Evolutionary conservation across 148 eudicot species (phyloP), one percentile per base, ranked within the genome.

Genomic region (Chenopodium album): DNA sequence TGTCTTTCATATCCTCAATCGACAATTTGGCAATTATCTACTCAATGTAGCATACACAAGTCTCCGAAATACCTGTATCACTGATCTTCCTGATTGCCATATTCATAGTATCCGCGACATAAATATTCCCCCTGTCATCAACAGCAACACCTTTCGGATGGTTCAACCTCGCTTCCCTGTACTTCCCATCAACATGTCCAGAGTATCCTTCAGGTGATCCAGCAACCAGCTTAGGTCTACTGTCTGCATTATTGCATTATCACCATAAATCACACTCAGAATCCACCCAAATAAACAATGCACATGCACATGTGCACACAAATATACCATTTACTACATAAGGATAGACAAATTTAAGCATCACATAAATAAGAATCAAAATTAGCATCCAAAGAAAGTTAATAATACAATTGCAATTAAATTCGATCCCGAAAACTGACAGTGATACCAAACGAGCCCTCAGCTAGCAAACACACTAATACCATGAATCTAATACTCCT

Each of bases 191-290:
- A 71, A 94, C 89, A 89, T 96, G 97, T 56, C 99, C 99, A 41
- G 91, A 86, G 84, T 94, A 89, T 72, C 99, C 99, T 76, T 96
- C 99, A 6, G 94, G 90, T 73, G 99, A 96, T 84, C 99, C 99
- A 82, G 99, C 90, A 80, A 96, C 85, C 81, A 96, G 87, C 88
- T 87, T 94, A 7, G 99, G 98, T 81, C 99, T 90, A 78, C 94
- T 94, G 69, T 94, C 99, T 96, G 90, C 75, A 86, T 77, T n/a
- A 46, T 78, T 96, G 90, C 74, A 87, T 77, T 28, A 46, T 81
- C 48, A 72, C 79, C 71, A 79, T 22, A 63, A 87, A 77, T 29
- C 68, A 41, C 65, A 73, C 44, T 79, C 69, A 80, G 78, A 66
- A 77, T 79, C 41, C 76, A 71, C 8, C 74, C 78, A 62, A 73